Evolutionary conservation across 2,329 filamentous ascomycete genomes (phyloP).

Genomic region (Sporothrix brunneoviolacea): DNA sequence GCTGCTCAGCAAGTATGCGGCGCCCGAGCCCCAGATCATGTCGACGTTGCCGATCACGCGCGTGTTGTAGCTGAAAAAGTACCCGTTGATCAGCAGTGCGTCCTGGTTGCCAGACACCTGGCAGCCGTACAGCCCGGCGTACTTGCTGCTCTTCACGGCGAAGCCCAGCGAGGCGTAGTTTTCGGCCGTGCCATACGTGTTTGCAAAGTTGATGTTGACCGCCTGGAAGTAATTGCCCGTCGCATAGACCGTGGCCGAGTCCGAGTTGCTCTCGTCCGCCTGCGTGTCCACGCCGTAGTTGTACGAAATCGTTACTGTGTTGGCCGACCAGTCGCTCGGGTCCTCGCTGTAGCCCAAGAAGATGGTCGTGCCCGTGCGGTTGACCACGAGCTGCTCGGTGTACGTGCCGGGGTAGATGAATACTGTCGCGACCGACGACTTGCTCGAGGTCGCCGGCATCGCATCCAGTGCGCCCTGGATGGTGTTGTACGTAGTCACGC

Average conservation of each 20-base stretch:
- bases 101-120: conserved; percentile 43
- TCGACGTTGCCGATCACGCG: conserved; percentile 29
- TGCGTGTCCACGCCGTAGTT: conserved; percentile 31
- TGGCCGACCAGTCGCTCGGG: conserved; percentile 44
- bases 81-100: conserved; percentile 32
- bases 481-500: conserved; percentile 19
- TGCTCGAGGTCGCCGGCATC: conserved; percentile 40
- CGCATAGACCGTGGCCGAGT: conserved; percentile 40
- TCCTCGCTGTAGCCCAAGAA: conserved; percentile 50
- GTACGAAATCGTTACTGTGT: conserved; percentile 49
- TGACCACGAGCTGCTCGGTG: conserved; percentile 50
- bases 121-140: conserved; percentile 39
- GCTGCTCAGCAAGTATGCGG: conserved; percentile 37
- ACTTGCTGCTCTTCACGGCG: conserved; percentile 33
- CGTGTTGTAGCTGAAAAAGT: conserved; percentile 7
- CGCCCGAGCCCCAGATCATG: conserved; percentile 31
- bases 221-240: conserved; percentile 47
- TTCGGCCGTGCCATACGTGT: conserved; percentile 37
- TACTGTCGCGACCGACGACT: conserved; percentile 36
- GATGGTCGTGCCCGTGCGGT: conserved; percentile 37
- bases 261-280: conserved; percentile 37
- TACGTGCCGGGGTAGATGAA: conserved; percentile 58
- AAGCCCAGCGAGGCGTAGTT: conserved; percentile 42
- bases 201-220: conserved; percentile 53
- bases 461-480: conserved; percentile 53